A percentile compares a stretch with the other conserved stretches of the same genome.
Evolutionary conservation across 2,329 filamentous ascomycete genomes (phyloP).

Genomic region (Ascocoryne sarcoides): DNA sequence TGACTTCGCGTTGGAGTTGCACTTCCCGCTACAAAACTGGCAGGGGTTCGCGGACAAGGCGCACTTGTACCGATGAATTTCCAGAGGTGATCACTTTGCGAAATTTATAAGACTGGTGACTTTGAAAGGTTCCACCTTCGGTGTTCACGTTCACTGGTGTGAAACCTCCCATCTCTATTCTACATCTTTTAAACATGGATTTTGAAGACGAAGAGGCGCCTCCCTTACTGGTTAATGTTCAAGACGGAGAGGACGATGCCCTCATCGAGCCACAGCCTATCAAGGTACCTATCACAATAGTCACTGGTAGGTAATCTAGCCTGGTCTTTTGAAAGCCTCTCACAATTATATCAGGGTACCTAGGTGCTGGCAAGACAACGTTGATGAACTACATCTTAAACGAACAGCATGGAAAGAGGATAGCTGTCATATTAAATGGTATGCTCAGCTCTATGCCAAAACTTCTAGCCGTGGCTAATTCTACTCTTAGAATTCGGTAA

Average conservation of each 20-base stretch:
- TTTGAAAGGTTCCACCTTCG: background rate
- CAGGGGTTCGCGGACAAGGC: too few relatives aligned
- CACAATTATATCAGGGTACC: constrained; percentile 55
- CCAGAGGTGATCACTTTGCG: too few relatives aligned
- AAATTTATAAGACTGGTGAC: background rate
- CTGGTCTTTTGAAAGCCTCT: background rate
- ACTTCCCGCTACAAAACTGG: background rate
- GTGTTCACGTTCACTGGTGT: background rate
- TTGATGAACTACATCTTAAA: constrained; percentile 93
- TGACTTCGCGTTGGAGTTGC: constrained; percentile 4
- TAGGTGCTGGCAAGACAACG: constrained; percentile 93
- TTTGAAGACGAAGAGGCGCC: constrained; percentile 56
- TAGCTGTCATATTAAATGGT: constrained; percentile 95
- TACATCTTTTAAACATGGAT: too few relatives aligned
- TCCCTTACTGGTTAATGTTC: constrained; percentile 51
- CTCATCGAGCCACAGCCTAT: constrained; percentile 41
- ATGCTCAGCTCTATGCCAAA: constrained; percentile 2
- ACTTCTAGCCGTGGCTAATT: background rate
- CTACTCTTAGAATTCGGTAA: constrained; percentile 62
- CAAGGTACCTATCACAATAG: constrained; percentile 78
- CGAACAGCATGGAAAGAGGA: constrained; percentile 92
- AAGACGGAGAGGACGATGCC: constrained; percentile 29
- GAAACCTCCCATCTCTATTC: too few relatives aligned
- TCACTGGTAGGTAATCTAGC: constrained; percentile 50
- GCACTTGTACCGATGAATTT: too few relatives aligned